A percentile compares a stretch with the other conserved stretches of the same genome.
Evolutionary conservation across 179 eudicot genomes (phyloP).

Genomic region (Nepenthes alata): DNA sequence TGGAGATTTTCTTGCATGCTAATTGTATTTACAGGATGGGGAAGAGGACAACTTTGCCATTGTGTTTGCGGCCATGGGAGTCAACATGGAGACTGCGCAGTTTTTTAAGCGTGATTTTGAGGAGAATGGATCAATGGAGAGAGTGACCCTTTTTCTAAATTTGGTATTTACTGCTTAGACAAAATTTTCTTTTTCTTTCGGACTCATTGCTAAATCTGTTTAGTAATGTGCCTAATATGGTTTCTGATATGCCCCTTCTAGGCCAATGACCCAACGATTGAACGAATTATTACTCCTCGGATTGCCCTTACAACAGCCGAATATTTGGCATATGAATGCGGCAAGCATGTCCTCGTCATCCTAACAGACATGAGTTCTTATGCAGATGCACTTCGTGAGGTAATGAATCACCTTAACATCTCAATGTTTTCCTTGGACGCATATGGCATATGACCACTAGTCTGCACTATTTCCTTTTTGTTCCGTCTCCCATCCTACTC

Average conservation of each 20-base stretch:
- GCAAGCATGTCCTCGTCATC: slow-evolving; percentile 98
- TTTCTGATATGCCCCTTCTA: slow-evolving; percentile 20
- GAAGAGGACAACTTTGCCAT: slow-evolving; percentile 98
- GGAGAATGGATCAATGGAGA: slow-evolving; percentile 96
- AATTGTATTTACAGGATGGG: slow-evolving; percentile 30
- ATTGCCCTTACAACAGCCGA: slow-evolving; percentile 99
- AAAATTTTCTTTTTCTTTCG: neutral
- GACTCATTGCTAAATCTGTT: neutral
- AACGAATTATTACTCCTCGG: slow-evolving; percentile 97
- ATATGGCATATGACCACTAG: too few relatives aligned
- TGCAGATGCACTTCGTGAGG: slow-evolving; percentile 99
- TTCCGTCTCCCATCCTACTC: neutral
- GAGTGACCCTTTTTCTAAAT: slow-evolving; percentile 82
- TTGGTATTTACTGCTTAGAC: slow-evolving; percentile 29
- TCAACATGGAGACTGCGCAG: slow-evolving; percentile 99
- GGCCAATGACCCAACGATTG: slow-evolving; percentile 99
- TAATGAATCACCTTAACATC: slow-evolving; percentile 12
- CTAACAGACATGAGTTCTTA: slow-evolving; percentile 98
- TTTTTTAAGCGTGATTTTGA: slow-evolving; percentile 99
- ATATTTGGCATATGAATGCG: slow-evolving; percentile 96
- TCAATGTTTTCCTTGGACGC: too few relatives aligned
- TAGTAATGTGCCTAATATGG: neutral
- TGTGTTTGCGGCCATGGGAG: slow-evolving; percentile 99
- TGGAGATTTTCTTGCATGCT: slow-evolving; percentile 1
- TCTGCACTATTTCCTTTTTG: neutral